Percentiles rank a stretch among this genome's conserved stretches.
Conservation (phyloP, 1,284 basidiomycete genomes). For the Fistulinella cinereoalba region DNA sequence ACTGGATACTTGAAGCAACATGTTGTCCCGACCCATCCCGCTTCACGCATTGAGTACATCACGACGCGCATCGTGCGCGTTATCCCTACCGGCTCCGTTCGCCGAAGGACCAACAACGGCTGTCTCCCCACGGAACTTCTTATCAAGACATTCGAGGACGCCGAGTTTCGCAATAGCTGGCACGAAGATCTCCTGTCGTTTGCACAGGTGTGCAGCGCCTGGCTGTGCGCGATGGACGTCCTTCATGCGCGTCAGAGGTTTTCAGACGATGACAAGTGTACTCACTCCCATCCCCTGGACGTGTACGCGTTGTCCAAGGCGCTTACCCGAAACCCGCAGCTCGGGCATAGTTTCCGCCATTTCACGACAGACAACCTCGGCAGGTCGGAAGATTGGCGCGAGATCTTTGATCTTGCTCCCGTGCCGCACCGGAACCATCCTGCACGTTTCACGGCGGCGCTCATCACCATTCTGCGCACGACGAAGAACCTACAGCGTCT, state of each 20-base stretch:
- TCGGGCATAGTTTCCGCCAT: slow-evolving; percentile 12
- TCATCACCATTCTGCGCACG: slow-evolving; percentile 17
- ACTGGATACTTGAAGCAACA: slow-evolving; percentile 2
- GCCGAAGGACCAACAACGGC: slow-evolving; percentile 5
- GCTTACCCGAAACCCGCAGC: slow-evolving; percentile 4
- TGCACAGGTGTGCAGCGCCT: slow-evolving; percentile 25
- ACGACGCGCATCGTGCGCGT: slow-evolving; percentile 25
- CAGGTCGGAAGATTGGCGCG: slow-evolving; percentile 1
- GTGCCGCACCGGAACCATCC: background rate
- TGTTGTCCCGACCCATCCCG: slow-evolving; percentile 9
- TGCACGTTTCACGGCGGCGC: slow-evolving; percentile 16
- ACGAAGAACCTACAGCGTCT: slow-evolving; percentile 17
- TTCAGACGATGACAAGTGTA: slow-evolving; percentile 14
- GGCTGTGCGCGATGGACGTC: slow-evolving; percentile 24
- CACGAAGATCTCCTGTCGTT: slow-evolving; percentile 23
- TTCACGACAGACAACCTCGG: slow-evolving; percentile 20
- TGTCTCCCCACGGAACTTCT: slow-evolving; percentile 24
- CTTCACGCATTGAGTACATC: slow-evolving; percentile 16
- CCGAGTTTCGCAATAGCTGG: slow-evolving; percentile 20
- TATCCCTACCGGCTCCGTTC: slow-evolving; percentile 9
- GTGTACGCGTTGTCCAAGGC: slow-evolving; percentile 13
- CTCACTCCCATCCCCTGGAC: slow-evolving; percentile 6
- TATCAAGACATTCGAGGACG: slow-evolving; percentile 20
- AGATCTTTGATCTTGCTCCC: background rate
- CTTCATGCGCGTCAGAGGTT: slow-evolving; percentile 18